Percentiles rank a stretch among this genome's conserved stretches.
These are phyloP conservation scores for Ophiostoma ips DNA, from an alignment of 2,329 filamentous ascomycete genomes.

Conservation along the genomic window DNA sequence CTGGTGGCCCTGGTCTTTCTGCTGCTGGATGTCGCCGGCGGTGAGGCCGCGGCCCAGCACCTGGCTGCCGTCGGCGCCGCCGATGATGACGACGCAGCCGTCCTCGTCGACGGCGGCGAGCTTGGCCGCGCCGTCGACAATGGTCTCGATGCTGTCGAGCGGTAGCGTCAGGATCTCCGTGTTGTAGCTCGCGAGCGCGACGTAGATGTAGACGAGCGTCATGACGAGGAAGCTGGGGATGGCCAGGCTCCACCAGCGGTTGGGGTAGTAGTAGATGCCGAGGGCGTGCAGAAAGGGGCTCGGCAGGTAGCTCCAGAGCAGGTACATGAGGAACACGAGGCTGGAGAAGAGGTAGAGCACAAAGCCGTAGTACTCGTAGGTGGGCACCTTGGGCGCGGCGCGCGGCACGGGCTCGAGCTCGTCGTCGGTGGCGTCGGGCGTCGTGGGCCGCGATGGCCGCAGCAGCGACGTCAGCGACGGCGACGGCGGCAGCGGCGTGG, in stretches of 20 bases:
- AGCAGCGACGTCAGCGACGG: conserved; percentile 86
- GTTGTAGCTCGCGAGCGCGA: conserved; percentile 84
- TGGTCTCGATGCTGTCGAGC: conserved; percentile 66
- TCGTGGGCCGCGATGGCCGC: conserved; percentile 80
- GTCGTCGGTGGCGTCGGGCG: conserved; percentile 80
- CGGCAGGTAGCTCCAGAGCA: conserved; percentile 80
- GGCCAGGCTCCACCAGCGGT: conserved; percentile 94
- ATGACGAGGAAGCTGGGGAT: conserved; percentile 85
- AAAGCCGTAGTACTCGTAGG: conserved; percentile 98
- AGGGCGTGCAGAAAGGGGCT: conserved; percentile 83
- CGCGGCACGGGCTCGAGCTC: conserved; percentile 69
- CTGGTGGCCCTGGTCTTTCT: neutral
- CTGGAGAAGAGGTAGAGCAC: conserved; percentile 86
- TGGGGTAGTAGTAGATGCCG: conserved; percentile 92
- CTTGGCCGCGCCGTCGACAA: conserved; percentile 82
- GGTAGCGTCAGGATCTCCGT: conserved; percentile 75
- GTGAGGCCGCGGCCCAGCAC: conserved; percentile 8
- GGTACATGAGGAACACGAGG: conserved; percentile 59
- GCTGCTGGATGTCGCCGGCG: neutral
- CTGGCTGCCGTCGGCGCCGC: conserved; percentile 8
- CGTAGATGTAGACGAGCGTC: conserved; percentile 80
- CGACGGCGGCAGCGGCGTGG: conserved; percentile 82
- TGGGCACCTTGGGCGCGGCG: conserved; percentile 87
- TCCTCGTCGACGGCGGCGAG: conserved; percentile 55
- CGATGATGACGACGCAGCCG: conserved; percentile 9